Base-by-base conservation (phyloP, 1,284 basidiomycete genomes). In the Austroboletus rostrupii region DNA sequence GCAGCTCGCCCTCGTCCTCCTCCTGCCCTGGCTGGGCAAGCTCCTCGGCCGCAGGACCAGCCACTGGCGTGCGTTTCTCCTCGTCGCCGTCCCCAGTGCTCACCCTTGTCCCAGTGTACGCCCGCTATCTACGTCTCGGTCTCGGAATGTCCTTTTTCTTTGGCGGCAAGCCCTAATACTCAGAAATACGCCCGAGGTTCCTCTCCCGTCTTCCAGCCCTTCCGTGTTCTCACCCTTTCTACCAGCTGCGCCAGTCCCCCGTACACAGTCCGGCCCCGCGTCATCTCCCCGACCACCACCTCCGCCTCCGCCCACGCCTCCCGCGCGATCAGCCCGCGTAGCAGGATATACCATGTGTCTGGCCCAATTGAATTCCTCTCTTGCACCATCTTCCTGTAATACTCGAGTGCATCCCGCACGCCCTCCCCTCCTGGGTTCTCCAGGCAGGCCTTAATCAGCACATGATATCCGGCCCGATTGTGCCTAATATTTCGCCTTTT, bases 1-100 rank as follows among this genome's bases (percentile, higher is more conserved):
- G 62, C 79, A 90, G 60, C 79, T 96, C 26, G 68, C 92, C 49
- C 81, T 87, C 38, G 75, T 92, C 53, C 83, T 95, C 38, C 72
- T 95, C 45, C 74, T 96, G 50, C 93, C 93, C 3, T 88, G 86
- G 72, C 68, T 93, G 53, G 93, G 93, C 42, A 94, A 91, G 67
- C 95, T 86, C 82, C 68, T 92, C 38, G 93, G 93, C 31, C 77
- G 93, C 58, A 81, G 80, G 65, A 90, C 87, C 78, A 90, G 88
- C 58, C 81, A 92, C 64, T 90, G 88, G 83, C 78, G 90, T 94
- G 59, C 66, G 87, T 76, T 16, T 42, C 39, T 16, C 19, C 36
- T 14, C 48, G 19, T 36, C 13, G 37, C 53, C 33, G 35, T 58
- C 44, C 44, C 14, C 45, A 43, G 17, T 47, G 39, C 57, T 52